Percentiles rank a stretch among this genome's conserved stretches.
Evolutionary conservation across 768 basidiomycete species (phyloP).

Genomic region (Aureoboletus auriporus): DNA sequence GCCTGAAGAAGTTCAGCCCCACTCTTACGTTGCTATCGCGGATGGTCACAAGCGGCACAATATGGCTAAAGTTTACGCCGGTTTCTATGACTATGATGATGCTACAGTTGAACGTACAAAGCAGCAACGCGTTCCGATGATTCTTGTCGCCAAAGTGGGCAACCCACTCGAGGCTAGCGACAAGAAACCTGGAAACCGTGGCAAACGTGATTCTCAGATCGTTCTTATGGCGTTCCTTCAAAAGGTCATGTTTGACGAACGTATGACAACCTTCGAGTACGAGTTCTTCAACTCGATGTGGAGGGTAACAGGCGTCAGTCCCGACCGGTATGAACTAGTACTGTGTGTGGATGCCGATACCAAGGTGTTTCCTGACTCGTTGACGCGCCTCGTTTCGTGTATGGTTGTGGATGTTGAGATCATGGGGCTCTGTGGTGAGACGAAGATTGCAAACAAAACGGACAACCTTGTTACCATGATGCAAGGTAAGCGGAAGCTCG

Average conservation of each 20-base stretch:
- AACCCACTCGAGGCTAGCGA: conserved; percentile 89
- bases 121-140: conserved; percentile 94
- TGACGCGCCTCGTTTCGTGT: conserved; percentile 93
- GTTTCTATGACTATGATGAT: conserved; percentile 94
- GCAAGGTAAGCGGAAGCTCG: conserved; percentile 67
- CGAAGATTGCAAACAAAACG: conserved; percentile 98
- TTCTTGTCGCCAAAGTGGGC: conserved; percentile 93
- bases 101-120: conserved; percentile 85
- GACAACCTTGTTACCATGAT: conserved; percentile 99
- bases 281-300: conserved; percentile 99
- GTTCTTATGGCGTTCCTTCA: conserved; percentile 97
- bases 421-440: conserved; percentile 99
- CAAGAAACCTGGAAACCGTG: conserved; percentile 94
- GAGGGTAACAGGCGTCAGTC: conserved; percentile 92
- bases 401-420: conserved; percentile 98
- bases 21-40: conserved; percentile 97
- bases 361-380: conserved; percentile 97
- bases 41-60: conserved; percentile 99
- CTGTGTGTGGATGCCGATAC: conserved; percentile 98
- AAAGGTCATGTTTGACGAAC: conserved; percentile 99
- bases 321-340: conserved; percentile 92
- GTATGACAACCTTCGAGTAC: conserved; percentile 99
- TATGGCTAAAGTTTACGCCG: conserved; percentile 98
- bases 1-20: conserved; percentile 81
- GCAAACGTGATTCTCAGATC: conserved; percentile 98